These are phyloP conservation scores for Trifolium dubium DNA, from an alignment of 306 rosid species.

Conservation along the genomic window DNA sequence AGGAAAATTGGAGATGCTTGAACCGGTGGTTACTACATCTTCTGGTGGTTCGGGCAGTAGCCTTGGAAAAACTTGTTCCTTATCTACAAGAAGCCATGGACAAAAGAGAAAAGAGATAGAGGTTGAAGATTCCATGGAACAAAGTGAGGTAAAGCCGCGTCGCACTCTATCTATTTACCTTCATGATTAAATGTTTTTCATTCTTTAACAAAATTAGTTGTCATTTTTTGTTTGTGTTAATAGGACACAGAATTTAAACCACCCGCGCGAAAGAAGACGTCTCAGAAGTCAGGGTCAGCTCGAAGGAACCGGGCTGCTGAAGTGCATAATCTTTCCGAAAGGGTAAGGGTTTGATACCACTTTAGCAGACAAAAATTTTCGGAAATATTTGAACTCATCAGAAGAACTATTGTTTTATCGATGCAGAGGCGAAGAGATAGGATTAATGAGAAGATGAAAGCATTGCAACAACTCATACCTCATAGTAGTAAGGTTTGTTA, in stretches of 20 bases:
- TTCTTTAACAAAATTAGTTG: slow-evolving; percentile 7
- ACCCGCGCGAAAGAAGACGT: slow-evolving; percentile 58
- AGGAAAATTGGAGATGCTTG: slow-evolving; percentile 59
- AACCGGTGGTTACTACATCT: slow-evolving; percentile 70
- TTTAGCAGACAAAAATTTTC: slow-evolving; percentile 8
- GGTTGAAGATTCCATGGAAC: slow-evolving; percentile 74
- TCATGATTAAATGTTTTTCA: slow-evolving; percentile 15
- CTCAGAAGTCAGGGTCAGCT: slow-evolving; percentile 59
- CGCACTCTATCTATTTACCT: slow-evolving; percentile 8
- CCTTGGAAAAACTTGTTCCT: slow-evolving; percentile 64
- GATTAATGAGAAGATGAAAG: slow-evolving; percentile 92
- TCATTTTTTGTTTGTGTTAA: slow-evolving; percentile 31
- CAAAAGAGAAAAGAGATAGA: slow-evolving; percentile 72
- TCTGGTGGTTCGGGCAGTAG: slow-evolving; percentile 84
- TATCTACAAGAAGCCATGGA: slow-evolving; percentile 64
- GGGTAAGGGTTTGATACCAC: slow-evolving; percentile 54
- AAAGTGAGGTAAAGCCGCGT: slow-evolving; percentile 68
- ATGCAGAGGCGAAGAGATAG: slow-evolving; percentile 87
- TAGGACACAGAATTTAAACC: slow-evolving; percentile 79
- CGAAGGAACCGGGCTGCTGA: slow-evolving; percentile 88
- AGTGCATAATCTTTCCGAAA: slow-evolving; percentile 91
- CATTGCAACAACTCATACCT: slow-evolving; percentile 93
- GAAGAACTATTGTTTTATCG: neutral
- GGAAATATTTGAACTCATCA: neutral
- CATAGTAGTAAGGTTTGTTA: slow-evolving; percentile 80